Base-by-base conservation (phyloP, 192 early-diverging fungal genomes). In the Mortierella hygrophila region DNA sequence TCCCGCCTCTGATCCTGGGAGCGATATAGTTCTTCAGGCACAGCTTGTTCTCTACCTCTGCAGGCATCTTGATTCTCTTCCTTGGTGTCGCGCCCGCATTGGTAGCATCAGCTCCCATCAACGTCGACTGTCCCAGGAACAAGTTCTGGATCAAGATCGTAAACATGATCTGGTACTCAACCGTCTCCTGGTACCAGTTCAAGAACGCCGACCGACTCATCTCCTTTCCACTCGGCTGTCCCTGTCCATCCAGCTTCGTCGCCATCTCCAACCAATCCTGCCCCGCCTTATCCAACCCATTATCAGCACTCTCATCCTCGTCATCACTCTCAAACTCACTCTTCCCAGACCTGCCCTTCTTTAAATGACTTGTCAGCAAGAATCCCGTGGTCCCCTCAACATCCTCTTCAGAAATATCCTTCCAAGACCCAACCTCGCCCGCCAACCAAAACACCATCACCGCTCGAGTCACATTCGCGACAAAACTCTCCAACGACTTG, bases 371-470 rank as follows among this genome's bases (percentile, higher is more conserved):
- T 1, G 84, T 86, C 40, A 86, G 26, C 38, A 86, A 46, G 65
- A 86, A 86, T 65, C 78, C 84, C 13, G 79, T 69, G 1, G 84
- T 86, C 0, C 79, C 57, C 6, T 78, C 65, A 13, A 65, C 55
- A 49, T 74, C 74, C n/a, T 81, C 76, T 29, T 70, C 84, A 4
- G 79, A 71, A 16, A 86, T 78, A 16, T 86, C 79, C 47, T 55
- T 77, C 84, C 84, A 86, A 2, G 84, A 86, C 6, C 11, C 54
- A 20, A 86, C 52, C 38, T 86, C 84, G 21, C 84, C 84, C 26
- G 84, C 84, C 69, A 81, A 23, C 84, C 84, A 86, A 81, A 86
- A 86, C 20, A 68, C 75, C 84, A 86, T 80, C 13, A 77, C 84
- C 0, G 84, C 84, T 16, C 84, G 75, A 13, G 84, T 78, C 23